Percentiles rank a stretch among this genome's conserved stretches.
Conservation (phyloP, 1,284 basidiomycete genomes). For the Puccinia hordei region DNA sequence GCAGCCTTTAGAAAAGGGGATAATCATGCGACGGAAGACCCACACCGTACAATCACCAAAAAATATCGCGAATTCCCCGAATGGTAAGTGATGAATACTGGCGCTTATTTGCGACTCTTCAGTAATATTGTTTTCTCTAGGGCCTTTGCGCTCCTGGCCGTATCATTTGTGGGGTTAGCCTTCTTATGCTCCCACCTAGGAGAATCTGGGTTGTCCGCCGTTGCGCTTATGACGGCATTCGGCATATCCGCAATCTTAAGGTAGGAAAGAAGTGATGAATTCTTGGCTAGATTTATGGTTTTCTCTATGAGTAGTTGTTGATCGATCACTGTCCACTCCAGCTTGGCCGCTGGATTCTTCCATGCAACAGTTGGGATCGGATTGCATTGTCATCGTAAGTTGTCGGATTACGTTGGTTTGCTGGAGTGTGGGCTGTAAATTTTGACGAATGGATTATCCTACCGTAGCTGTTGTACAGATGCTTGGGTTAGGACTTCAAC, state of each 20-base stretch:
- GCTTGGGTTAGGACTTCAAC: conserved; percentile 27
- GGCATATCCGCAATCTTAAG: conserved; percentile 28
- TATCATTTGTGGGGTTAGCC: background rate
- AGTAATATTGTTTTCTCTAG: background rate
- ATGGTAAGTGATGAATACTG: background rate
- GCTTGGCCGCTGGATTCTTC: conserved; percentile 49
- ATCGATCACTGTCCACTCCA: background rate
- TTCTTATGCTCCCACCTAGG: conserved; percentile 23
- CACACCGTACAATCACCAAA: conserved; percentile 27
- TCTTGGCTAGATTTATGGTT: background rate
- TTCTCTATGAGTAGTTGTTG: background rate
- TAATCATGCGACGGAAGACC: background rate
- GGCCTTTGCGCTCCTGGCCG: conserved; percentile 21
- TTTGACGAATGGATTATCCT: background rate
- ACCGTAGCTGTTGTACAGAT: conserved; percentile 45
- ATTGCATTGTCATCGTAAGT: conserved; percentile 46
- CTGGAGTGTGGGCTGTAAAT: background rate
- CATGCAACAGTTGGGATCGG: conserved; percentile 30
- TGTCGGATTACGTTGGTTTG: background rate
- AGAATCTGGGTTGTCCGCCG: conserved; percentile 22
- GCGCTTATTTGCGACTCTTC: background rate
- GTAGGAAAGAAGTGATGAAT: background rate
- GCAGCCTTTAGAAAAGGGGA: background rate
- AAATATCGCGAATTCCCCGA: conserved; percentile 27
- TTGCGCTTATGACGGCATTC: conserved; percentile 18